phyloP scores from a whole-genome alignment of 306 rosid genomes.

The Abrus precatorius region DNA sequence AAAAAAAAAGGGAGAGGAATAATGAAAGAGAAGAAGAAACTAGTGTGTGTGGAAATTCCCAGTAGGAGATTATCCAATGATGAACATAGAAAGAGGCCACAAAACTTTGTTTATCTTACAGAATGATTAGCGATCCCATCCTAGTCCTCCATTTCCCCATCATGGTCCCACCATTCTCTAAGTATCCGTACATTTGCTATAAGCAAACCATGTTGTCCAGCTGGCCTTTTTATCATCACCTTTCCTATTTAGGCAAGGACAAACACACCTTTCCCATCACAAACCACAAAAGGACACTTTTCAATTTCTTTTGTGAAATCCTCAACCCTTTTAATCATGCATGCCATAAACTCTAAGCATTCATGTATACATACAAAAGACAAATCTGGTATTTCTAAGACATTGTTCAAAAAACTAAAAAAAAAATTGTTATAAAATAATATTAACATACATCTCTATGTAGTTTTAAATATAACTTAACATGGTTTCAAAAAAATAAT shows the following conservation, averaged over 20 bases:
- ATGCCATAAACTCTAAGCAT: not conserved
- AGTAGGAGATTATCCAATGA: conserved; percentile 48
- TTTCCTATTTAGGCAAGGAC: conserved; percentile 58
- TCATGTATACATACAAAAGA: not conserved
- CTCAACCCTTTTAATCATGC: conserved; percentile 33
- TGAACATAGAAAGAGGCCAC: conserved; percentile 37
- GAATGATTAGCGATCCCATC: conserved; percentile 46
- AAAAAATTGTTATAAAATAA: no score
- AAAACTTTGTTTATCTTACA: conserved; percentile 26
- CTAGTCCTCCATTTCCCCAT: conserved; percentile 41
- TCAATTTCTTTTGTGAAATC: conserved; percentile 10
- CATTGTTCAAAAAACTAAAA: no score
- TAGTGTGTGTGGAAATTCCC: conserved; percentile 8
- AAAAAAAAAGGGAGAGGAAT: conserved; percentile 14
- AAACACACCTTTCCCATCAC: conserved; percentile 26
- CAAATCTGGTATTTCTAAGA: not conserved
- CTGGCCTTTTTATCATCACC: conserved; percentile 39
- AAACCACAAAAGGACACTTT: conserved; percentile 15
- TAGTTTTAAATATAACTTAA: no score
- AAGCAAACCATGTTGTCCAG: conserved; percentile 47
- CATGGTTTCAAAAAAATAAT: no score
- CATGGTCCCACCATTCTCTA: conserved; percentile 38
- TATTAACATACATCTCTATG: no score
- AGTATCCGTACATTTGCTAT: conserved; percentile 41
- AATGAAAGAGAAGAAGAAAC: conserved; percentile 19